Conservation (phyloP, 2,329 filamentous ascomycete species). For the Mariannaea elegans region DNA sequence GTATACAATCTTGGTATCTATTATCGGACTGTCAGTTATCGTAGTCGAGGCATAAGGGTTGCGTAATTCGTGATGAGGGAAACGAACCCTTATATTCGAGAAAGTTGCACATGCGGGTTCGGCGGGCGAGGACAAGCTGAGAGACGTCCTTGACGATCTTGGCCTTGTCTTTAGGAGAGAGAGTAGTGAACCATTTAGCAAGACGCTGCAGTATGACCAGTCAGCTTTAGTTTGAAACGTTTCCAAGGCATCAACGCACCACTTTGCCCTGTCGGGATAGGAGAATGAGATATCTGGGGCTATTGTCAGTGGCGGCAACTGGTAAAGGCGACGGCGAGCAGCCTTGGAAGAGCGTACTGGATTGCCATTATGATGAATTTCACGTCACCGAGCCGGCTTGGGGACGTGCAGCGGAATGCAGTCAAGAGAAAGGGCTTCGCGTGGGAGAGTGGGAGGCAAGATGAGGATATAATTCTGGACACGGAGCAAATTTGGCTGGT, state of each 20-base stretch:
- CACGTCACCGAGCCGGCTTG: slow-evolving; percentile 34
- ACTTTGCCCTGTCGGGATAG: slow-evolving; percentile 99
- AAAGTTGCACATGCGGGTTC: slow-evolving; percentile 99
- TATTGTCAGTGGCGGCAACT: slow-evolving; percentile 31
- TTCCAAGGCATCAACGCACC: slow-evolving; percentile 65
- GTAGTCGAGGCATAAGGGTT: slow-evolving; percentile 6
- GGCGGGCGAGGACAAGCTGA: slow-evolving; percentile 92
- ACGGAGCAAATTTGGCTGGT: slow-evolving; percentile 42
- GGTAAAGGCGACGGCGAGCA: slow-evolving; percentile 7
- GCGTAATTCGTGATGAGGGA: background rate
- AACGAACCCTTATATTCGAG: slow-evolving; percentile 93
- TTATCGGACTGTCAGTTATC: slow-evolving; percentile 15
- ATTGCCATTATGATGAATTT: slow-evolving; percentile 52
- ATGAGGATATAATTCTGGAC: slow-evolving; percentile 38
- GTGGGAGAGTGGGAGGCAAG: slow-evolving; percentile 25
- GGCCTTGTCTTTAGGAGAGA: slow-evolving; percentile 97
- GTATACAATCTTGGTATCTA: slow-evolving; percentile 98
- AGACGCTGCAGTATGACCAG: slow-evolving; percentile 73
- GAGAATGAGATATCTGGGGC: slow-evolving; percentile 88
- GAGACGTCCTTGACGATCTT: slow-evolving; percentile 99
- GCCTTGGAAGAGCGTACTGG: slow-evolving; percentile 47
- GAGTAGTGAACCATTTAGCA: slow-evolving; percentile 98
- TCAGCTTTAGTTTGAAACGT: slow-evolving; percentile 11
- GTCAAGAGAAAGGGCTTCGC: slow-evolving; percentile 19
- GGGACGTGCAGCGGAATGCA: slow-evolving; percentile 31